These are phyloP conservation scores for Penicillium sp. DNA, from an alignment of 2,329 filamentous ascomycete species.

Conservation along the genomic window DNA sequence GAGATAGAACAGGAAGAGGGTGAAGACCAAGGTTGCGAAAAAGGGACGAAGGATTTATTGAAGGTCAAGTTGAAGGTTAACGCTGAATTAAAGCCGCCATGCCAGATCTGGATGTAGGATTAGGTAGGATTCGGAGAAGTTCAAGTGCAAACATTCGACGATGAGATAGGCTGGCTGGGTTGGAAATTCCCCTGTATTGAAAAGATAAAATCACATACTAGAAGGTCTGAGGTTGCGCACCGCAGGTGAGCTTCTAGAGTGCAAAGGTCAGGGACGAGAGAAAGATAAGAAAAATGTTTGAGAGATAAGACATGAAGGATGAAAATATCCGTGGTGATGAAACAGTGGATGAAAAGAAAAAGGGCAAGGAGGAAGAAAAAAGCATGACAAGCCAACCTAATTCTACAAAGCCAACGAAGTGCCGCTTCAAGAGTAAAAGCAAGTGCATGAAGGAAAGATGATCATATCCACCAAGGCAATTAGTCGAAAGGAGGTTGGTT, in stretches of 20 bases:
- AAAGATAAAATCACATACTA: neutral
- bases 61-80: neutral
- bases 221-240: neutral
- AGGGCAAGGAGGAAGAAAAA: neutral
- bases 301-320: constrained; percentile 14
- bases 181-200: neutral
- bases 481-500: neutral
- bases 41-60: neutral
- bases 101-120: neutral
- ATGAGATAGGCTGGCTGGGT: neutral
- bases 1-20: neutral
- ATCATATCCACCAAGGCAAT: constrained; percentile 1
- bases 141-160: neutral
- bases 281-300: constrained; percentile 23
- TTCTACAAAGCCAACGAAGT: neutral
- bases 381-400: constrained; percentile 2
- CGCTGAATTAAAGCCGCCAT: neutral
- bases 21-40: neutral
- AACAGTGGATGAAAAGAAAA: constrained; percentile 1
- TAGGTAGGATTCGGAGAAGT: neutral
- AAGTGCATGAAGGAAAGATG: neutral
- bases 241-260: neutral
- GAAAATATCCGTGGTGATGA: constrained; percentile 8
- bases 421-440: neutral
- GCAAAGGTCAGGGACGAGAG: constrained; percentile 23